Evolutionary conservation across 2,329 filamentous ascomycete genomes (phyloP).

Genomic region (Penicillium sp.): DNA sequence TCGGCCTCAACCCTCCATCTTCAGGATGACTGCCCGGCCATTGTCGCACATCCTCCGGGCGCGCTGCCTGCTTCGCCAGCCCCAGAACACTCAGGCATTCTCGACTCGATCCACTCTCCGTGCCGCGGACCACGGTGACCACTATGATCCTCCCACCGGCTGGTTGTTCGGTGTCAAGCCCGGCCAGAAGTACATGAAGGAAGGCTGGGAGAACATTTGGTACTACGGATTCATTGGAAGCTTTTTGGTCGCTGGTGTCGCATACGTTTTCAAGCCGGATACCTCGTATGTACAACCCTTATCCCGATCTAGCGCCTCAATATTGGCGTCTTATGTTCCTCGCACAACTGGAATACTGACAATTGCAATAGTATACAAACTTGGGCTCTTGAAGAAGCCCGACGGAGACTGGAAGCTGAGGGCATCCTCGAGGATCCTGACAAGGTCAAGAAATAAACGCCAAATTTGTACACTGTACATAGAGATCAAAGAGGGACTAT

Average conservation of each 20-base stretch:
- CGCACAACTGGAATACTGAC: slow-evolving; percentile 18
- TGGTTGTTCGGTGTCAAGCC: slow-evolving; percentile 95
- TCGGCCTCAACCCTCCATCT: slow-evolving; percentile 17
- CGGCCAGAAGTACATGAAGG: slow-evolving; percentile 90
- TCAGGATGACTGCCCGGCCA: slow-evolving; percentile 40
- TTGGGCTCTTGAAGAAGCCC: slow-evolving; percentile 96
- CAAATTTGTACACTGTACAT: slow-evolving; percentile 42
- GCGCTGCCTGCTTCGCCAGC: slow-evolving; percentile 37
- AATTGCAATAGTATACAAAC: slow-evolving; percentile 78
- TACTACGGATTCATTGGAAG: slow-evolving; percentile 81
- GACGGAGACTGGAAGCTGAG: slow-evolving; percentile 91
- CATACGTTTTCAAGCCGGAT: slow-evolving; percentile 95
- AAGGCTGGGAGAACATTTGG: slow-evolving; percentile 91
- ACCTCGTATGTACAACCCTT: slow-evolving; percentile 72
- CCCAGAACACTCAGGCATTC: slow-evolving; percentile 39
- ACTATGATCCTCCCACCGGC: slow-evolving; percentile 85
- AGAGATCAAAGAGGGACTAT: slow-evolving; percentile 33
- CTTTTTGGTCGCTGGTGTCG: slow-evolving; percentile 69
- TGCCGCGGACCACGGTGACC: slow-evolving; percentile 61
- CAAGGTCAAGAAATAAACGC: slow-evolving; percentile 48
- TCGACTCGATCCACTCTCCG: slow-evolving; percentile 41
- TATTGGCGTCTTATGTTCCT: neutral
- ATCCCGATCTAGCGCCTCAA: neutral
- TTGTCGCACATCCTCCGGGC: slow-evolving; percentile 40
- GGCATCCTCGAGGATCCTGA: slow-evolving; percentile 82